Evolutionary conservation across 176 grass and related monocot genomes (phyloP).

Genomic region (Aegilops tauschii): DNA sequence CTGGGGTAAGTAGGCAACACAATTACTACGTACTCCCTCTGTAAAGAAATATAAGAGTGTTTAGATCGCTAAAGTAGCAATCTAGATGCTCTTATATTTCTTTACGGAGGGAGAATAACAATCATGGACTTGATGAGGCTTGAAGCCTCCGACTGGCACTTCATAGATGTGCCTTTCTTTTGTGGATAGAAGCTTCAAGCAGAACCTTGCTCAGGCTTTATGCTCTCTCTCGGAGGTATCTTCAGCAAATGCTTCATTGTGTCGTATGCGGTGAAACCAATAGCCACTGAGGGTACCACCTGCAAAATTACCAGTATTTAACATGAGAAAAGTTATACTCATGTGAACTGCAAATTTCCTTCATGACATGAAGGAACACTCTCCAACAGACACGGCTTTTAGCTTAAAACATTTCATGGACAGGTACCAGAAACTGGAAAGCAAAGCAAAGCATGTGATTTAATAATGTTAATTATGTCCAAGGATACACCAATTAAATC

Average conservation of each 20-base stretch:
- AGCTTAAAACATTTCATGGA: not conserved
- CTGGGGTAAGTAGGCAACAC: not conserved
- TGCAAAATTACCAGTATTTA: constrained; percentile 18
- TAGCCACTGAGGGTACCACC: constrained; percentile 75
- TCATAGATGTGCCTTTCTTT: not conserved
- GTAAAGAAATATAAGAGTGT: too few relatives aligned
- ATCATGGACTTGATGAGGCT: not conserved
- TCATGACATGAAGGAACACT: not conserved
- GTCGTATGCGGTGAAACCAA: constrained; percentile 79
- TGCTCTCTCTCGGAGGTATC: constrained; percentile 59
- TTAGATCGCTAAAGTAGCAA: too few relatives aligned
- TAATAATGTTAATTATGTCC: not conserved
- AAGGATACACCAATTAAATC: not conserved
- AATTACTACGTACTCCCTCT: not conserved
- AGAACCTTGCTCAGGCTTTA: constrained; percentile 27
- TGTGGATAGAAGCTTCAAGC: constrained; percentile 28
- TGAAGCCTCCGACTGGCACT: not conserved
- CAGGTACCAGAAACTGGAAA: not conserved
- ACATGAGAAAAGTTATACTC: not conserved
- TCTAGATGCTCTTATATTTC: too few relatives aligned
- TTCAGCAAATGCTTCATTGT: constrained; percentile 63
- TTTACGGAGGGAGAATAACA: too few relatives aligned
- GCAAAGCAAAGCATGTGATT: not conserved
- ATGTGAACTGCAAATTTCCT: not conserved
- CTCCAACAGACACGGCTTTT: not conserved